Evolutionary conservation across 2,329 filamentous ascomycete species (phyloP).

Genomic region (Talaromyces verruculosus): DNA sequence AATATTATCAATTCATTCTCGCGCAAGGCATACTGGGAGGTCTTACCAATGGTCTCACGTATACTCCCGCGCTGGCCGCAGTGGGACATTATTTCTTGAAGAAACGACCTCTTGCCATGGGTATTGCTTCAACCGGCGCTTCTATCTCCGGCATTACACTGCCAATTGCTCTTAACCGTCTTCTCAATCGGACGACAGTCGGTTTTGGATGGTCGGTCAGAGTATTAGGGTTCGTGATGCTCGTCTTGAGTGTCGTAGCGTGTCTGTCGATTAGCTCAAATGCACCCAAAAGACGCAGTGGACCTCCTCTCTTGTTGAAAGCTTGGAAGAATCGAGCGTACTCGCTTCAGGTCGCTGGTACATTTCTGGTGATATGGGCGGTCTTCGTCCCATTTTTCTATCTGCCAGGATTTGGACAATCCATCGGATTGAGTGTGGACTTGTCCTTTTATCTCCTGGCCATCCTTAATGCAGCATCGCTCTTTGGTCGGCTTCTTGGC

Average conservation of each 20-base stretch:
- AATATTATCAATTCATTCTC: conserved; percentile 57
- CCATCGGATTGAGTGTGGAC: conserved; percentile 25
- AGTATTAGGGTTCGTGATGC: conserved; percentile 52
- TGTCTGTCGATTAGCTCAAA: conserved; percentile 29
- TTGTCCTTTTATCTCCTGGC: conserved; percentile 31
- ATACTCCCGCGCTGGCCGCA: conserved; percentile 47
- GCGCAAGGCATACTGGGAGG: conserved; percentile 39
- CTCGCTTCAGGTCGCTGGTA: conserved; percentile 24
- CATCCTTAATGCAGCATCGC: conserved; percentile 37
- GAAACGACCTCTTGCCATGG: conserved; percentile 48
- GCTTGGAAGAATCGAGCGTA: conserved; percentile 29
- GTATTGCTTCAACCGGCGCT: conserved; percentile 48
- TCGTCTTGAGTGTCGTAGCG: conserved; percentile 46
- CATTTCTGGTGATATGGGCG: conserved; percentile 30
- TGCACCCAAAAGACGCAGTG: conserved; percentile 35
- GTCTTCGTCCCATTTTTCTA: conserved; percentile 37
- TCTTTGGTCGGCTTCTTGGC: conserved; percentile 37
- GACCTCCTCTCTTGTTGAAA: conserved; percentile 25
- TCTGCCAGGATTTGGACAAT: conserved; percentile 30
- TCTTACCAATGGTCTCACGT: conserved; percentile 42
- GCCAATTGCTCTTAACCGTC: conserved; percentile 48
- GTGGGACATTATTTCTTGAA: conserved; percentile 51
- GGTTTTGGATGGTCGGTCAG: conserved; percentile 54
- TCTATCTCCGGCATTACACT: conserved; percentile 55
- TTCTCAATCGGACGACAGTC: conserved; percentile 47